A percentile compares a stretch with the other conserved stretches of the same genome.
Evolutionary conservation across 2,329 filamentous ascomycete species (phyloP).

Genomic region (Fusarium subtropicale): DNA sequence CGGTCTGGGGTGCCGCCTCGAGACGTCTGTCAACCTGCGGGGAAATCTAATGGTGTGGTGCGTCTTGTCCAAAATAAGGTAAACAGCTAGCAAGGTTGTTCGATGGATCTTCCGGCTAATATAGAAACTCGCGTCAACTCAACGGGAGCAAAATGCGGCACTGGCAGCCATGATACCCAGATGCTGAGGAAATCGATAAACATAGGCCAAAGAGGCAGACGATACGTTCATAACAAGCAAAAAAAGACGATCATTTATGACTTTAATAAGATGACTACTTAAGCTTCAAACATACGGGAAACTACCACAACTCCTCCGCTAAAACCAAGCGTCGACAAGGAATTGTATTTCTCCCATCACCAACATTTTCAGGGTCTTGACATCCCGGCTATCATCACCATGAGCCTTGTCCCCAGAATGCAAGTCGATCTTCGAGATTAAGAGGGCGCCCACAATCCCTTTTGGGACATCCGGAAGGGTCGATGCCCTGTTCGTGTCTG

Average conservation of each 20-base stretch:
- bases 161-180: slow-evolving; percentile 8
- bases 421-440: slow-evolving; percentile 8
- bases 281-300: not conserved
- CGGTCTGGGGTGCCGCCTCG: slow-evolving; percentile 28
- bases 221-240: not conserved
- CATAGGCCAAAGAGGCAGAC: not conserved
- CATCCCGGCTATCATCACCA: slow-evolving; percentile 16
- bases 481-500: slow-evolving; percentile 9
- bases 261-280: not conserved
- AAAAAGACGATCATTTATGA: not conserved
- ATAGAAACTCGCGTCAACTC: slow-evolving; percentile 18
- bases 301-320: not conserved
- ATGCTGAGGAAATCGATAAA: not conserved
- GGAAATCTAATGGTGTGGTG: slow-evolving; percentile 44
- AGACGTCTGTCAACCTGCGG: slow-evolving; percentile 43
- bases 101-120: slow-evolving; percentile 40
- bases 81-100: slow-evolving; percentile 30
- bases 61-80: slow-evolving; percentile 30
- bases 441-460: not conserved
- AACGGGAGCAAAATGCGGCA: slow-evolving; percentile 9
- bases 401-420: slow-evolving; percentile 18
- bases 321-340: slow-evolving; percentile 8
- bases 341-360: not conserved
- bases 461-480: slow-evolving; percentile 17
- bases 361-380: slow-evolving; percentile 24